Conservation (phyloP, 306 rosid species). For the Urtica urens region DNA sequence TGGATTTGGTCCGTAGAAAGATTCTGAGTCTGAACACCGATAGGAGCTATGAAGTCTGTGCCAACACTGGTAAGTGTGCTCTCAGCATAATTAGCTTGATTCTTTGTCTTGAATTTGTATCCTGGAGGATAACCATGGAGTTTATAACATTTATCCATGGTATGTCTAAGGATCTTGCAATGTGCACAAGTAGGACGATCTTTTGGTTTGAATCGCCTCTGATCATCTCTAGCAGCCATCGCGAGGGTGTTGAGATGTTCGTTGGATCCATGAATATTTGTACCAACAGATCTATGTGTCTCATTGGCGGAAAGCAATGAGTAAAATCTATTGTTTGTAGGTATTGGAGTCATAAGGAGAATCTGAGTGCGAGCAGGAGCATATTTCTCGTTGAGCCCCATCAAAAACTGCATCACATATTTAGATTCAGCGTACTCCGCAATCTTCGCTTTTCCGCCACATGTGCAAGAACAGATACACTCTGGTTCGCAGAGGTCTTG, state of each 20-base stretch:
- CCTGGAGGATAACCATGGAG: neutral
- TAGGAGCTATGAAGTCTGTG: too few species aligned
- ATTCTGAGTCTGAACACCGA: too few species aligned
- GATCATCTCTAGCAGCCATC: neutral
- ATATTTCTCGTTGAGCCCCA: neutral
- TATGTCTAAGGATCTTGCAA: neutral
- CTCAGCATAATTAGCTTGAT: neutral
- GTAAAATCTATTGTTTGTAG: neutral
- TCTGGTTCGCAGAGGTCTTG: neutral
- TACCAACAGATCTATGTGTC: neutral
- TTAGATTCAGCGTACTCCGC: neutral
- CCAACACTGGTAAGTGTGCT: too few species aligned
- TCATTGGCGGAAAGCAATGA: neutral
- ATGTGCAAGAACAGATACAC: neutral
- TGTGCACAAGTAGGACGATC: neutral
- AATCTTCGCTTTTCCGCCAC: neutral
- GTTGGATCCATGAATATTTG: neutral
- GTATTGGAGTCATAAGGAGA: neutral
- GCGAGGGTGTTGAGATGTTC: neutral
- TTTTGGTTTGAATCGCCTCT: neutral
- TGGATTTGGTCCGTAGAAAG: too few species aligned
- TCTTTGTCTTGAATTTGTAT: neutral
- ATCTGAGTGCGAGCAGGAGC: neutral
- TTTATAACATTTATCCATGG: neutral
- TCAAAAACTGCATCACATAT: neutral